Evolutionary conservation across 148 eudicot species (phyloP), one percentile per base, ranked within the genome.

Genomic region (Talinum fruticosum): DNA sequence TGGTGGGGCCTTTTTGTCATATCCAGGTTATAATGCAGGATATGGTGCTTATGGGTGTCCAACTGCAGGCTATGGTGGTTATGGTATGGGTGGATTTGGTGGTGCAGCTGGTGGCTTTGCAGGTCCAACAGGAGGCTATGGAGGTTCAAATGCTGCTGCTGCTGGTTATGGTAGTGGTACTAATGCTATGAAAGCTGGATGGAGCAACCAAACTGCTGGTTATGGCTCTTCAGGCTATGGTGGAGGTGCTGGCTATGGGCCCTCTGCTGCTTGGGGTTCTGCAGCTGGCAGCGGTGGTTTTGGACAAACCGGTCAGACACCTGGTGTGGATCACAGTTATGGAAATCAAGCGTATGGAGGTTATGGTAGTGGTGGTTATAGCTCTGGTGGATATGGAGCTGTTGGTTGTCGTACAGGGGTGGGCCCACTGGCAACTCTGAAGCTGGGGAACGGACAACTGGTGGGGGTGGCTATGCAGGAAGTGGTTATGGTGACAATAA

Each of bases 401-500:
- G 76, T 77, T 72, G 87, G 87, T 35, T 82, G 89, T 47, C 86
- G 90, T 10, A 61, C 82, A 12, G 87, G 90, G 24, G 89, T 78
- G 84, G 79, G 37, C 78, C 89, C 8, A 81, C 79, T 79, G 79
- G 84, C 86, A 89, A 81, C 76, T 72, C 87, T 41, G 71, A 78
- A 59, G 85, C 81, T 18, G 92, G 86, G 57, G 94, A 83, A 38
- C 77, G 80, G 57, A 86, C 85, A 76, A 84, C 83, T 10, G 80
- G 83, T 79, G 86, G 87, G 37, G 86, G 90, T 70, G 91, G 94
- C 79, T 92, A 92, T 73, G 83, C 83, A 86, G 93, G 90, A 80
- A 83, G 95, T 79, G 84, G 91, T 70, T 90, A 93, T 86, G 91
- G 91, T 44, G 94, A n/a, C n/a, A n/a, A 84, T 36, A 89, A 79